Percentiles rank a stretch among this genome's conserved stretches.
Conservation (phyloP, 2,329 filamentous ascomycete species). For the Paraconiothyrium brasiliense region DNA sequence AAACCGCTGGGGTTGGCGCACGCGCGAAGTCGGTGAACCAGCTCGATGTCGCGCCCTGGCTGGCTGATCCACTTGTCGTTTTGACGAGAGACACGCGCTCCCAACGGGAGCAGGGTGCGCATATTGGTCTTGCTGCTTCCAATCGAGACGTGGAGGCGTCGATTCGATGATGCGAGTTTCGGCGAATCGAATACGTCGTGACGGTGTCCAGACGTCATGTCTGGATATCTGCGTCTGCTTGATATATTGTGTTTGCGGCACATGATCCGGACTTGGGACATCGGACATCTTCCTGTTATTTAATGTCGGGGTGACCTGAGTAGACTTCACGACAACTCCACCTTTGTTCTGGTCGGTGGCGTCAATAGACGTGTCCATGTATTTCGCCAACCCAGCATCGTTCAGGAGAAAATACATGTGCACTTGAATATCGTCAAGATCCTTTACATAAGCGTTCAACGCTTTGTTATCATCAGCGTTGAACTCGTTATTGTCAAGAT, state of each 20-base stretch:
- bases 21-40: constrained; percentile 20
- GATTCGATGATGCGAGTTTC: constrained; percentile 27
- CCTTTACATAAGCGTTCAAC: constrained; percentile 36
- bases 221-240: constrained; percentile 43
- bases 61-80: constrained; percentile 31
- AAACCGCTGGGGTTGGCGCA: constrained; percentile 12
- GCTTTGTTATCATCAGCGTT: constrained; percentile 36
- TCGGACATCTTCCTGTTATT: constrained; percentile 21
- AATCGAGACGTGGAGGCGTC: constrained; percentile 23
- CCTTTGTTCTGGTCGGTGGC: constrained; percentile 18
- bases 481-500: constrained; percentile 39
- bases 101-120: neutral
- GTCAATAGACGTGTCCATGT: constrained; percentile 21
- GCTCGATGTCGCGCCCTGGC: constrained; percentile 36
- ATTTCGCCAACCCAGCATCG: constrained; percentile 36
- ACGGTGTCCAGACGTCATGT: constrained; percentile 40
- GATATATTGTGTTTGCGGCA: constrained; percentile 46
- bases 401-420: constrained; percentile 41
- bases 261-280: constrained; percentile 25
- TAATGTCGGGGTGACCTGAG: constrained; percentile 37
- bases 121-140: constrained; percentile 12
- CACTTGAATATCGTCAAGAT: constrained; percentile 38
- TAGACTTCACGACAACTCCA: constrained; percentile 41
- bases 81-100: constrained; percentile 11
- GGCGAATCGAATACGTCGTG: constrained; percentile 38